Percentiles rank a stretch among this genome's conserved stretches.
phyloP scores from a whole-genome alignment of 2,329 filamentous ascomycete species.

The Ceratocystis diversiconidia region DNA sequence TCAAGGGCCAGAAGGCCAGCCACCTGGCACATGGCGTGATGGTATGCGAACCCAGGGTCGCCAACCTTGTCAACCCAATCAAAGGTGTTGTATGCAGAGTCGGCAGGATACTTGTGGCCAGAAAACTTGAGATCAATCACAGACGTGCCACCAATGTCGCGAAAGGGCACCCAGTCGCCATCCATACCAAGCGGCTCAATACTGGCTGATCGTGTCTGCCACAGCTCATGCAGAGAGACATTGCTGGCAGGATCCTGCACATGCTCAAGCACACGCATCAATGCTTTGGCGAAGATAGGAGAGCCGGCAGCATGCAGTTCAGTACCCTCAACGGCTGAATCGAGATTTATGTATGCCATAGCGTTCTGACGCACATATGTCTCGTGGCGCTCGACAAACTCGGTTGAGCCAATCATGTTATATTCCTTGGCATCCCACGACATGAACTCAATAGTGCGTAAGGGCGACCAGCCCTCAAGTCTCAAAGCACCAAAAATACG shows the following conservation, averaged over 20 bases:
- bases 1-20: conserved; percentile 74
- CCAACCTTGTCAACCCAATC: conserved; percentile 69
- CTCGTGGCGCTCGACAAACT: conserved; percentile 79
- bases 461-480: conserved; percentile 67
- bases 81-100: conserved; percentile 81
- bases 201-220: conserved; percentile 48
- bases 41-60: conserved; percentile 73
- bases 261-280: conserved; percentile 59
- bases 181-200: conserved; percentile 58
- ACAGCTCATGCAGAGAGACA: conserved; percentile 57
- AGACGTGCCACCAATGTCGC: conserved; percentile 77
- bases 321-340: conserved; percentile 51
- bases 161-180: conserved; percentile 81
- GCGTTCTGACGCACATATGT: conserved; percentile 58
- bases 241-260: conserved; percentile 60
- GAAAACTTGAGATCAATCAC: conserved; percentile 73
- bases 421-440: conserved; percentile 94
- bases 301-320: conserved; percentile 63
- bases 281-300: conserved; percentile 59
- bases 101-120: conserved; percentile 52
- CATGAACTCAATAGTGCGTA: conserved; percentile 91
- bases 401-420: conserved; percentile 85
- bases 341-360: conserved; percentile 83
- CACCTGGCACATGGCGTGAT: conserved; percentile 63
- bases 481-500: conserved; percentile 71